Evolutionary conservation across 2,329 filamentous ascomycete genomes (phyloP).

Genomic region (Ustilaginoidea virens): DNA sequence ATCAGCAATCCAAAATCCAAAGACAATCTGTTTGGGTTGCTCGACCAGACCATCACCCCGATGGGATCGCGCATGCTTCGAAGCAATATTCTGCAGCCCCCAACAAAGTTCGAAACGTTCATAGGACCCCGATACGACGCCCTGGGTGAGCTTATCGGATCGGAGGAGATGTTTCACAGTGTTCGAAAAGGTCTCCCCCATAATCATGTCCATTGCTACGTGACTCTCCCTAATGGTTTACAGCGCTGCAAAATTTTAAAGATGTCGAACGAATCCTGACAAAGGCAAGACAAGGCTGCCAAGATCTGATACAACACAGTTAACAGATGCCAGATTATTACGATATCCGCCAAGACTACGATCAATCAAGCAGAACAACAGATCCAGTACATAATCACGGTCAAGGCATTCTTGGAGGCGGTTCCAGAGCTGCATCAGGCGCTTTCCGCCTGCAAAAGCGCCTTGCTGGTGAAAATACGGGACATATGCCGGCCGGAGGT

Average conservation of each 20-base stretch:
- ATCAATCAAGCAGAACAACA: constrained; percentile 61
- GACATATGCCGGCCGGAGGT: constrained; percentile 52
- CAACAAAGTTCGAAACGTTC: constrained; percentile 49
- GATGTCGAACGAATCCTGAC: constrained; percentile 73
- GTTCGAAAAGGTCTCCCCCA: constrained; percentile 45
- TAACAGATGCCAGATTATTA: constrained; percentile 44
- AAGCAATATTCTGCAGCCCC: constrained; percentile 78
- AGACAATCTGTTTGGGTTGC: constrained; percentile 66
- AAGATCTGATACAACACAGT: not conserved
- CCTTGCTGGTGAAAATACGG: constrained; percentile 51
- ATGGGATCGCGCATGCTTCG: constrained; percentile 79
- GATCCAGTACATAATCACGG: constrained; percentile 72
- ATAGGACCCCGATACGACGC: constrained; percentile 65
- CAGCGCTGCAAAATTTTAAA: constrained; percentile 56
- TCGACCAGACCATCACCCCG: constrained; percentile 73
- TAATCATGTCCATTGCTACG: no score
- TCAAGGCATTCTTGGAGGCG: constrained; percentile 65
- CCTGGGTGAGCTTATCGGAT: constrained; percentile 63
- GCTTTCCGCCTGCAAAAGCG: constrained; percentile 46
- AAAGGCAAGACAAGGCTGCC: constrained; percentile 29
- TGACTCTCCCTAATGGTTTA: not conserved
- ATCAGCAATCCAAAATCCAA: constrained; percentile 61
- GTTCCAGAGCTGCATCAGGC: constrained; percentile 54
- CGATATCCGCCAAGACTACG: constrained; percentile 51
- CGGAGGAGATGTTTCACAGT: constrained; percentile 72